Evolutionary conservation across 2,329 filamentous ascomycete genomes (phyloP).

Genomic region (Alternaria arbusti): DNA sequence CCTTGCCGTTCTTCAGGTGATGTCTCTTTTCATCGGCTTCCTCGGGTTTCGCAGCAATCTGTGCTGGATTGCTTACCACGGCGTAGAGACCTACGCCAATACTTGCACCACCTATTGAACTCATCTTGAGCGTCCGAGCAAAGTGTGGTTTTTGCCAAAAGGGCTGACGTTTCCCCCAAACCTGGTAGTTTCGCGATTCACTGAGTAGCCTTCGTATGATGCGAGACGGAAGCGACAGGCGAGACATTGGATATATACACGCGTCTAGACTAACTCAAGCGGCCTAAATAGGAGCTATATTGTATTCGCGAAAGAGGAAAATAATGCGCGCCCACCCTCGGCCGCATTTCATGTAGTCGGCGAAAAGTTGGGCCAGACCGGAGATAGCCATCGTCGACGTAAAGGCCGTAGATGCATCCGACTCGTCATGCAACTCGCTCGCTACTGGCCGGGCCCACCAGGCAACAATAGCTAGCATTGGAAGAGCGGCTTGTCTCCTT

Average conservation of each 20-base stretch:
- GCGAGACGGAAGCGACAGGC: slow-evolving; percentile 7
- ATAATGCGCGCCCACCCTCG: neutral
- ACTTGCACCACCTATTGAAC: slow-evolving; percentile 31
- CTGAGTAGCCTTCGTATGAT: slow-evolving; percentile 1
- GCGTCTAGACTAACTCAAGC: neutral
- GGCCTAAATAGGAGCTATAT: neutral
- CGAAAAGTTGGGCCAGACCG: slow-evolving; percentile 11
- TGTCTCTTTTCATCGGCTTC: slow-evolving; percentile 56
- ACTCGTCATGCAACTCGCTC: neutral
- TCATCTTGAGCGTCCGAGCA: slow-evolving; percentile 38
- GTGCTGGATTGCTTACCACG: slow-evolving; percentile 49
- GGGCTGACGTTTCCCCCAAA: neutral
- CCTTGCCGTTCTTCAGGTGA: slow-evolving; percentile 60
- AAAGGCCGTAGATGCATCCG: slow-evolving; percentile 4
- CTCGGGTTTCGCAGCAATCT: slow-evolving; percentile 51
- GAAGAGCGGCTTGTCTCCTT: slow-evolving; percentile 13
- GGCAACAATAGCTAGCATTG: neutral
- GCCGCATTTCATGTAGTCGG: neutral
- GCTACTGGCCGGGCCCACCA: slow-evolving; percentile 16
- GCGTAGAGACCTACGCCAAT: slow-evolving; percentile 47
- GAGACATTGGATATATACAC: slow-evolving; percentile 18
- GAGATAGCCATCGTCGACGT: slow-evolving; percentile 25
- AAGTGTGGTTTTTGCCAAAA: slow-evolving; percentile 33
- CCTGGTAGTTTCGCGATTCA: neutral
- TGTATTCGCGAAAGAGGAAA: neutral